Conservation (phyloP, 192 early-diverging fungal species). For the Coemansia sp. region DNA sequence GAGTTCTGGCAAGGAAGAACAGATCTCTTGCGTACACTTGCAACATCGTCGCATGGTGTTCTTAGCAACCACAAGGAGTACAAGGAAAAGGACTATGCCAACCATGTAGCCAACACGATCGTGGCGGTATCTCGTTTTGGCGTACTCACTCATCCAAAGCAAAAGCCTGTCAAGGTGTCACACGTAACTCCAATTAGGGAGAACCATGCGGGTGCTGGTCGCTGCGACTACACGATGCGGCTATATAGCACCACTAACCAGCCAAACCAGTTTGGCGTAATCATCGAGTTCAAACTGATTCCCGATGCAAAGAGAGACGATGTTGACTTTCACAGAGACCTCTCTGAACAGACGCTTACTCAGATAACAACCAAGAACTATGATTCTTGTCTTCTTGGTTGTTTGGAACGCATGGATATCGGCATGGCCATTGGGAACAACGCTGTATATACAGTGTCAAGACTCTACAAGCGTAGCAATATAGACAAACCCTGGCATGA, state of each 20-base stretch:
- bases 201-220: constrained; percentile 17
- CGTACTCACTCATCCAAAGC: constrained; percentile 35
- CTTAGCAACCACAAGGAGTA: constrained; percentile 45
- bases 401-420: constrained; percentile 17
- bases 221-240: constrained; percentile 29
- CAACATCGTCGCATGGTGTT: constrained; percentile 29
- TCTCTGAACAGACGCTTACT: neutral
- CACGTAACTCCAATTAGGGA: constrained; percentile 17
- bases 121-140: constrained; percentile 33
- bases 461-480: constrained; percentile 8
- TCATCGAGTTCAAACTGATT: constrained; percentile 19
- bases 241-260: constrained; percentile 14
- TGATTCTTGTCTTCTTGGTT: constrained; percentile 9
- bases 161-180: constrained; percentile 17
- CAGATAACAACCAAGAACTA: constrained; percentile 14
- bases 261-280: constrained; percentile 17
- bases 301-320: neutral
- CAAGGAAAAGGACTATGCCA: constrained; percentile 38
- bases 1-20: constrained; percentile 31
- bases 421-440: constrained; percentile 18
- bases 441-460: constrained; percentile 12
- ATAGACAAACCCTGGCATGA: neutral
- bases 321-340: neutral
- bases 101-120: constrained; percentile 37
- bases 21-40: constrained; percentile 19